Evolutionary conservation across 129 eudicot genomes (phyloP).

Genomic region (Erigeron canadensis): DNA sequence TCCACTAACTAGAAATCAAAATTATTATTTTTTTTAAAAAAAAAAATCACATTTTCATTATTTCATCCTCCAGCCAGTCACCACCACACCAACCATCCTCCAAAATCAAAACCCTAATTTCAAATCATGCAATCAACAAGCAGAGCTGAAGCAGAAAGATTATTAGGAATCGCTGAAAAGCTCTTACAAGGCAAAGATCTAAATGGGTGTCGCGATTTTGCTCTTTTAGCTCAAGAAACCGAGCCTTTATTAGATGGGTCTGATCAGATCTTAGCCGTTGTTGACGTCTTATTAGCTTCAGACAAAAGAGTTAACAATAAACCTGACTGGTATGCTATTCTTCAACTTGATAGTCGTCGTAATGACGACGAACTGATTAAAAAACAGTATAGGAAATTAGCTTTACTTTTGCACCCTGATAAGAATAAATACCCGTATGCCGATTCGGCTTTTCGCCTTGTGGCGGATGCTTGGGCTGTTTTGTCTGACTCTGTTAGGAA

Average conservation of each 20-base stretch:
- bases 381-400: conserved; percentile 74
- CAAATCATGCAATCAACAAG: conserved; percentile 42
- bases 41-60: neutral
- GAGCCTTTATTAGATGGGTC: conserved; percentile 83
- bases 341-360: conserved; percentile 52
- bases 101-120: conserved; percentile 14
- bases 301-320: conserved; percentile 54
- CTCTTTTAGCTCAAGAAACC: conserved; percentile 81
- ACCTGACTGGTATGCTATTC: conserved; percentile 70
- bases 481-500: conserved; percentile 52
- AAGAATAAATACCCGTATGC: conserved; percentile 65
- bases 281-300: conserved; percentile 74
- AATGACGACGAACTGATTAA: conserved; percentile 55
- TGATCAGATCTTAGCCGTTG: conserved; percentile 87
- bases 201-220: conserved; percentile 66
- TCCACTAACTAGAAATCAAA: neutral
- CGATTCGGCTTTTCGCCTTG: conserved; percentile 73
- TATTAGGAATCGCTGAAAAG: conserved; percentile 89
- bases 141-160: conserved; percentile 83
- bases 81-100: neutral
- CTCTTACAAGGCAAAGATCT: conserved; percentile 63
- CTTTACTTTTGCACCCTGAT: conserved; percentile 86
- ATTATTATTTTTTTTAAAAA: neutral
- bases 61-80: conserved; percentile 4
- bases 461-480: conserved; percentile 73